Evolutionary conservation across 2,329 filamentous ascomycete species (phyloP), one percentile per base, ranked within the genome.

Genomic region (Sporothrix protearum): DNA sequence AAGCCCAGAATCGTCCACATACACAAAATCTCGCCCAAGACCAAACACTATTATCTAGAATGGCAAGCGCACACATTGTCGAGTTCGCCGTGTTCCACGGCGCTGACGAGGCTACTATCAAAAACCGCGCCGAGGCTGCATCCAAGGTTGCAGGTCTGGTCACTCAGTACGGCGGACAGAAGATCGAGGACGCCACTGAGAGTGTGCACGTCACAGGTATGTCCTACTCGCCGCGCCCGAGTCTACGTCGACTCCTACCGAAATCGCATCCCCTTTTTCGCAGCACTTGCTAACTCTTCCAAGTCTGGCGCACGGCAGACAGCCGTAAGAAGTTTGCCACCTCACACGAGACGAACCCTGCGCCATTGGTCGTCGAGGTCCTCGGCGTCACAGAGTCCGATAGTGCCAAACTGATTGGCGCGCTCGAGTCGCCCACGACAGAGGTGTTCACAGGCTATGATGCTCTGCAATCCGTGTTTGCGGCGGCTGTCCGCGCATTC

Each of bases 361-460:
- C 63, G n/a, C 68, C 70, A 9, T 25, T 69, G 3, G 19, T 70
- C 6, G 30, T 51, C 19, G 72, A 73, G 16, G 53, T 64, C 36
- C 36, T 64, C n/a, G 59, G 59, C 10, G 22, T 64, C 22, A 36
- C 45, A 6, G 59, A 64, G 66, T 12, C 39, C 64, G 36, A 59
- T 45, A 4, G 53, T 49, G 45, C 33, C 14, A 55, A n/a, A 33
- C 28, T 57, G 33, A 19, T 33, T 0, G 39, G 42, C 12, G 70
- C 68, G 1, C 47, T 73, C 3, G 64, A 47, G 10, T 73, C 74
- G 30, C 75, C 76, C 1, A 72, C 73, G 53, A 77, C 76, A 7
- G 77, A 77, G 72, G 69, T 77, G 3, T 77, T 76, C 53, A 76
- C 76, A 14, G 75, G 73, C 42, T 77, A 73, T 71, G 75, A 74